Base-by-base conservation (phyloP, 495 filamentous ascomycete species). In the Bombardia bombarda region DNA sequence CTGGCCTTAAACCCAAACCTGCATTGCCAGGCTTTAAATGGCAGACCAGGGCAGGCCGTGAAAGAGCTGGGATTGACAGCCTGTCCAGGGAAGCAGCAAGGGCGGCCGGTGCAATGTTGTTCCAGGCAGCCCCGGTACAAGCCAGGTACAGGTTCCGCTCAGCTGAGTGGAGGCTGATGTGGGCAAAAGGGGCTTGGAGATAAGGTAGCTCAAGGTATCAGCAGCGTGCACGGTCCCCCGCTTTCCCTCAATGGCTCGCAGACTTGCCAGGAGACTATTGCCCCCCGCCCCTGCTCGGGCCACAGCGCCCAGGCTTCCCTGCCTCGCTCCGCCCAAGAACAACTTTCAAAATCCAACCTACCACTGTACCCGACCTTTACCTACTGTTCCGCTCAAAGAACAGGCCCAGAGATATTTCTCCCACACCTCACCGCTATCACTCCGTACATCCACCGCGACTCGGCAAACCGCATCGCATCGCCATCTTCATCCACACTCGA, bases 271-370 rank as follows among this genome's bases (percentile, higher is more conserved):
- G 16, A 6, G 6, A 6, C 32, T 7, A 18, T 6, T 19, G 12
- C 12, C 32, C 32, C 32, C 7, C 32, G 12, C 14, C 17, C 32
- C 32, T 17, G 44, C 43, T 42, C 40, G 39, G n/a, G n/a, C n/a
- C n/a, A n/a, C n/a, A n/a, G n/a, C n/a, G n/a, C n/a, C n/a, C n/a
- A n/a, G n/a, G n/a, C n/a, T 45, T 51, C 45, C 35, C 50, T 50
- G 50, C 43, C 46, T 50, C 46, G 49, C 39, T 47, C 46, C 51
- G 43, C 50, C 49, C 58, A 52, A 61, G 56, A 61, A 61, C 58
- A 61, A 61, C 58, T 61, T 61, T 61, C 58, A 61, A 61, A 61
- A 59, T 57, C 58, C 46, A 57, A 40, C n/a, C n/a, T n/a, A n/a
- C n/a, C n/a, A n/a, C n/a, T n/a, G n/a, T n/a, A n/a, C n/a, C n/a